A percentile compares a stretch with the other conserved stretches of the same genome.
These are phyloP conservation scores for Euphrasia arctica DNA, from an alignment of 305 asterid species.

Conservation along the genomic window DNA sequence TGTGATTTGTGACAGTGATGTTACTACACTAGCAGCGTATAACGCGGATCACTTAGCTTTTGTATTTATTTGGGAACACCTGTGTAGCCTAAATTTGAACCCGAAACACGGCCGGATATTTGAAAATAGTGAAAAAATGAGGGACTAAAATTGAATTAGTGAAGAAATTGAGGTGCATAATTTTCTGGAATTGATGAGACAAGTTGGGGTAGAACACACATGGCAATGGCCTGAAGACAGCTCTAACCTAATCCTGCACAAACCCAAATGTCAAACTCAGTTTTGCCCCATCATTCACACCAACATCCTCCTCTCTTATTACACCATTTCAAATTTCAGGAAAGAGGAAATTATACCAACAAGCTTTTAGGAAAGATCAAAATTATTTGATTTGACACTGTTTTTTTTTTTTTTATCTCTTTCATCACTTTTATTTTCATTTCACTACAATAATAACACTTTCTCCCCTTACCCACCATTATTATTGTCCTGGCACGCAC, in stretches of 20 bases:
- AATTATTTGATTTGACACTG: conserved; percentile 43
- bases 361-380: conserved; percentile 24
- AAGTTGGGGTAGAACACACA: conserved; percentile 31
- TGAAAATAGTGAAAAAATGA: too few species aligned
- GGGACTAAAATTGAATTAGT: too few species aligned
- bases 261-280: conserved; percentile 38
- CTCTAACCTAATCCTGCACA: conserved; percentile 27
- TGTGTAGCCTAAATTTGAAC: too few species aligned
- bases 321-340: not conserved
- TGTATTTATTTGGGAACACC: not conserved
- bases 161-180: not conserved
- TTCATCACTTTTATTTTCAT: too few species aligned
- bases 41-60: not conserved
- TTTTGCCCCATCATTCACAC: conserved; percentile 33
- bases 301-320: conserved; percentile 10
- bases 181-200: conserved; percentile 33
- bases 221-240: conserved; percentile 28
- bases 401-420: not conserved
- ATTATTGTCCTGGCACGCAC: too few species aligned
- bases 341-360: conserved; percentile 1
- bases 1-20: not conserved
- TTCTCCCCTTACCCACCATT: too few species aligned
- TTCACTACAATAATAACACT: too few species aligned
- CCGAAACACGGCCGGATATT: too few species aligned
- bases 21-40: not conserved